Evolutionary conservation across 495 filamentous ascomycete genomes (phyloP).

Genomic region (Cladorrhinum samala): DNA sequence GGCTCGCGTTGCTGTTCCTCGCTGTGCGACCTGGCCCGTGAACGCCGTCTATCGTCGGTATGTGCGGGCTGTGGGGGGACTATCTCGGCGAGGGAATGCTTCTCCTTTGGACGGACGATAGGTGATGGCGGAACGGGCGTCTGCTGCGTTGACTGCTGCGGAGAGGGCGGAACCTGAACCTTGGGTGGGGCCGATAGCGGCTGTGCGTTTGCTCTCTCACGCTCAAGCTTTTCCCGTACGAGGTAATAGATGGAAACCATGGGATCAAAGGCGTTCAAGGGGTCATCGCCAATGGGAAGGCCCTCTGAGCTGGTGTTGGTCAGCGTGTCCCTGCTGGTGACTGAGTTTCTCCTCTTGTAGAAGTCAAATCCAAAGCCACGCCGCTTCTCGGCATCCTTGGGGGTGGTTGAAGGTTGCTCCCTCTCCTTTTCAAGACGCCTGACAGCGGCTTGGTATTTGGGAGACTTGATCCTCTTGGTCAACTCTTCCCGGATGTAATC

Average conservation of each 20-base stretch:
- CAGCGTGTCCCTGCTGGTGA: constrained; percentile 80
- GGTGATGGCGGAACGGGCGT: constrained; percentile 25
- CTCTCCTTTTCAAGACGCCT: constrained; percentile 54
- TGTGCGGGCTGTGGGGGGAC: constrained; percentile 80
- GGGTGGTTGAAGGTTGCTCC: constrained; percentile 51
- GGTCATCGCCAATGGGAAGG: constrained; percentile 76
- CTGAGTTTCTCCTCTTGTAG: constrained; percentile 89
- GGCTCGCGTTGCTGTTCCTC: constrained; percentile 83
- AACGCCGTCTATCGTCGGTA: constrained; percentile 79
- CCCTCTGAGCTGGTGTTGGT: constrained; percentile 80
- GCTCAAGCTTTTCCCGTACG: constrained; percentile 87
- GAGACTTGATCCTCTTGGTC: constrained; percentile 76
- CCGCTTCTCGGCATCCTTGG: constrained; percentile 70
- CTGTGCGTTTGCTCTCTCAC: constrained; percentile 49
- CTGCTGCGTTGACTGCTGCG: constrained; percentile 14
- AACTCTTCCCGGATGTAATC: constrained; percentile 78
- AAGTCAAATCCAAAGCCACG: constrained; percentile 90
- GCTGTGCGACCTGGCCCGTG: constrained; percentile 86
- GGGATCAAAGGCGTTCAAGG: constrained; percentile 88
- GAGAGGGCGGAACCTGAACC: constrained; percentile 23
- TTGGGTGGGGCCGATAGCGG: constrained; percentile 18
- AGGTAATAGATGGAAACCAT: constrained; percentile 94
- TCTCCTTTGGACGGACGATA: constrained; percentile 40
- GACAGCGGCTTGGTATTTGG: constrained; percentile 83
- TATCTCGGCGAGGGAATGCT: constrained; percentile 56